Evolutionary conservation across 768 basidiomycete genomes (phyloP).

Genomic region (Pleurotus citrinopileatus): DNA sequence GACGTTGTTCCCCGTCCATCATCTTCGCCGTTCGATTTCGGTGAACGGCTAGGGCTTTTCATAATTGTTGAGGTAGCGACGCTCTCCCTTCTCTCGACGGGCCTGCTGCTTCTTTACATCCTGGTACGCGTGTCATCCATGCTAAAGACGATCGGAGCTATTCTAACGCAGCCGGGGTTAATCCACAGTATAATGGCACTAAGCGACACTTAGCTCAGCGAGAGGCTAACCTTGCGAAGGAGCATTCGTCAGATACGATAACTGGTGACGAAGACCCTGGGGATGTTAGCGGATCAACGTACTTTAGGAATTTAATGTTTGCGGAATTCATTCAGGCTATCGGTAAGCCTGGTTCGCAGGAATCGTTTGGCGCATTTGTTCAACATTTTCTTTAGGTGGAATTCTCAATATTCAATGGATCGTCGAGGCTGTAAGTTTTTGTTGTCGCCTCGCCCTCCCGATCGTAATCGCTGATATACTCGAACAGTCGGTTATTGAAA

Average conservation of each 20-base stretch:
- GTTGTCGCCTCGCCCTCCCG: background rate
- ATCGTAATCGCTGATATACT: background rate
- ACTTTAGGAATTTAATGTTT: constrained; percentile 47
- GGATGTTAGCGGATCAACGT: constrained; percentile 31
- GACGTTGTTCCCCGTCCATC: background rate
- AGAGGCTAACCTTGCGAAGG: background rate
- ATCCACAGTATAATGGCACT: background rate
- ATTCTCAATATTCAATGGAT: constrained; percentile 35
- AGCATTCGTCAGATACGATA: background rate
- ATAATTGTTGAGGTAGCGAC: constrained; percentile 11
- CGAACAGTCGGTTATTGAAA: constrained; percentile 26
- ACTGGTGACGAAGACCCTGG: background rate
- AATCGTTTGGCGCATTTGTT: background rate
- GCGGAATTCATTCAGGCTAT: constrained; percentile 46
- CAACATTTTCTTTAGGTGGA: constrained; percentile 34
- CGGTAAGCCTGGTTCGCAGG: constrained; percentile 19
- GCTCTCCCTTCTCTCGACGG: constrained; percentile 19
- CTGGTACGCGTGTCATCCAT: constrained; percentile 16
- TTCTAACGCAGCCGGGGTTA: background rate
- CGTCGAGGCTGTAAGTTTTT: constrained; percentile 24
- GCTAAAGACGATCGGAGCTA: constrained; percentile 1
- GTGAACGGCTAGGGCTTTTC: background rate
- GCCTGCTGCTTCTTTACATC: constrained; percentile 21
- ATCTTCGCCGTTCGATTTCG: background rate
- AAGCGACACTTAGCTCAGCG: background rate